A percentile compares a stretch with the other conserved stretches of the same genome.
Conservation (phyloP, 108 stramenopile species). For the Nitzschia sp. region DNA sequence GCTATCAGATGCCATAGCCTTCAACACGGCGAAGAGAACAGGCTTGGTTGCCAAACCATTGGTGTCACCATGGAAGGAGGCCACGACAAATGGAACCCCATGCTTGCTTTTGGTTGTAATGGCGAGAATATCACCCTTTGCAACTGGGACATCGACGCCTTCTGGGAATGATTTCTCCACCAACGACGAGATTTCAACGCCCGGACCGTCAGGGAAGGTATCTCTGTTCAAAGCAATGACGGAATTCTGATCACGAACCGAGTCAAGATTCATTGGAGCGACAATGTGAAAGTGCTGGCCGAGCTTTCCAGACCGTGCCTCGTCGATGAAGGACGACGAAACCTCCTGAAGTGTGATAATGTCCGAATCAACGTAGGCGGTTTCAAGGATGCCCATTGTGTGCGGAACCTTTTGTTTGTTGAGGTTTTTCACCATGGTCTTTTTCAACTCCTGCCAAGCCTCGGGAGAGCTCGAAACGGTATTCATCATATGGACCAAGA, state of each 20-base stretch:
- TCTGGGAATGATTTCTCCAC: conserved; percentile 56
- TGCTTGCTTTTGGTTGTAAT: conserved; percentile 45
- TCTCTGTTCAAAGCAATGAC: conserved; percentile 72
- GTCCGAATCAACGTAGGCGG: conserved; percentile 78
- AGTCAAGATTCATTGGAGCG: conserved; percentile 48
- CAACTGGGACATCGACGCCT: conserved; percentile 71
- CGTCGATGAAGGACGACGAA: conserved; percentile 78
- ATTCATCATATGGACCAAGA: conserved; percentile 95
- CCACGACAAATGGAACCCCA: conserved; percentile 59
- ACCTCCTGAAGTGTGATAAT: conserved; percentile 94
- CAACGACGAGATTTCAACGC: conserved; percentile 58
- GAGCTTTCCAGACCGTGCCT: conserved; percentile 57
- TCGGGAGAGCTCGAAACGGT: conserved; percentile 57
- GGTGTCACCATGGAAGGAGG: conserved; percentile 90
- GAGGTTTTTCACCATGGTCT: conserved; percentile 84
- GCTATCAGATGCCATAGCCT: conserved; percentile 44
- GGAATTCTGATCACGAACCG: conserved; percentile 87
- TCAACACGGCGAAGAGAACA: conserved; percentile 66
- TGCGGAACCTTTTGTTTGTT: conserved; percentile 89
- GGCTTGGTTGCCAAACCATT: conserved; percentile 89
- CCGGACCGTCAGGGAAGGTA: conserved; percentile 53
- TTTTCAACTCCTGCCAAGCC: conserved; percentile 86
- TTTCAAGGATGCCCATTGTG: conserved; percentile 85
- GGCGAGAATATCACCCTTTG: conserved; percentile 80
- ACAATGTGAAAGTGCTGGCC: conserved; percentile 63